Percentiles rank a stretch among this genome's conserved stretches.
phyloP scores from a whole-genome alignment of 257 asterid genomes.

The Salvia hispanica region DNA sequence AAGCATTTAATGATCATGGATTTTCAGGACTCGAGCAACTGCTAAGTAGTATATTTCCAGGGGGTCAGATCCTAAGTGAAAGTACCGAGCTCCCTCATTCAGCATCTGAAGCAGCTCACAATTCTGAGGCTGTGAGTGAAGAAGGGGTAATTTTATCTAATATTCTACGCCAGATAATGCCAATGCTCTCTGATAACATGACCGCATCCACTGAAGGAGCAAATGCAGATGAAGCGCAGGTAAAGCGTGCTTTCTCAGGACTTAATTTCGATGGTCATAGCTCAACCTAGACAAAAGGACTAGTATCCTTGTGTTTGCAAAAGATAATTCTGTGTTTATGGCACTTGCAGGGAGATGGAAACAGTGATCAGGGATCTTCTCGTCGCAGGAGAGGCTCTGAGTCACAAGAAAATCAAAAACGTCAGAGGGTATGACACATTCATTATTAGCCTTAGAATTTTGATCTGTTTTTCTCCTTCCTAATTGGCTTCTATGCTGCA shows the following conservation, averaged over 20 bases:
- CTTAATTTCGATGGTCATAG: constrained; percentile 8
- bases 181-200: constrained; percentile 55
- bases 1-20: constrained; percentile 48
- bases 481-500: neutral
- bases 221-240: constrained; percentile 48
- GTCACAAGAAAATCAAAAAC: constrained; percentile 47
- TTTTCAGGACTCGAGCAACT: constrained; percentile 58
- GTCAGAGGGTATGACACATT: constrained; percentile 49
- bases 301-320: neutral
- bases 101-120: constrained; percentile 37
- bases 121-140: constrained; percentile 48
- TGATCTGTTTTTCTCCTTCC: neutral
- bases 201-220: constrained; percentile 39
- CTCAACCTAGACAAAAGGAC: constrained; percentile 3
- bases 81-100: constrained; percentile 32
- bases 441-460: neutral
- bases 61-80: constrained; percentile 43
- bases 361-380: constrained; percentile 46
- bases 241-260: constrained; percentile 26
- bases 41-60: constrained; percentile 53
- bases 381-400: constrained; percentile 35
- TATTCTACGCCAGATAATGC: constrained; percentile 74
- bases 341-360: constrained; percentile 44
- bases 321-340: neutral
- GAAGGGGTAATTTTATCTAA: constrained; percentile 69